Evolutionary conservation across 331 rosid genomes (phyloP).

Genomic region (Acacia concinna): DNA sequence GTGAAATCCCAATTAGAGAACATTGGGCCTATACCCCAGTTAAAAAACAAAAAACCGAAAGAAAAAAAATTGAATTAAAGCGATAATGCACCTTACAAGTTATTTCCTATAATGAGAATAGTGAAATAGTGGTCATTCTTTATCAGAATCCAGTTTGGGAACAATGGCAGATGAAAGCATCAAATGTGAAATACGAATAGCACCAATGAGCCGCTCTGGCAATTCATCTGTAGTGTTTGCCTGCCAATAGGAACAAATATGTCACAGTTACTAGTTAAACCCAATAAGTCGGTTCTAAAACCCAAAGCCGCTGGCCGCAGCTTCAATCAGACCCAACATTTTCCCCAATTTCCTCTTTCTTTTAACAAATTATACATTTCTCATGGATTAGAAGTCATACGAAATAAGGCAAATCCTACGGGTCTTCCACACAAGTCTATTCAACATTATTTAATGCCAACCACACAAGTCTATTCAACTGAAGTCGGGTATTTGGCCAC

Average conservation of each 20-base stretch:
- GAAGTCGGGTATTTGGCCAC: not conserved
- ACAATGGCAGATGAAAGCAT: conserved; percentile 74
- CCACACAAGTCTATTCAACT: not conserved
- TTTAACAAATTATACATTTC: too few species aligned
- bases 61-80: conserved; percentile 27
- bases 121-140: conserved; percentile 37
- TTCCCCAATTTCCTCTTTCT: too few species aligned
- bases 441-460: not conserved
- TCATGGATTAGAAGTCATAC: not conserved
- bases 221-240: conserved; percentile 89
- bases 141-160: conserved; percentile 71
- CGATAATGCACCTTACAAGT: conserved; percentile 50
- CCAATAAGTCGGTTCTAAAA: not conserved
- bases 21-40: conserved; percentile 45
- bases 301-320: not conserved
- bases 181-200: conserved; percentile 86
- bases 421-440: not conserved
- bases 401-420: conserved; percentile 9
- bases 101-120: conserved; percentile 38
- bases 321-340: not conserved
- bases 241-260: conserved; percentile 44
- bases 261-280: conserved; percentile 27
- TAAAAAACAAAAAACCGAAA: too few species aligned
- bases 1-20: conserved; percentile 27
- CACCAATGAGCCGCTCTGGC: conserved; percentile 94